These are phyloP conservation scores for Monosporascus sp. DNA, from an alignment of 2,329 filamentous ascomycete species.

Conservation along the genomic window DNA sequence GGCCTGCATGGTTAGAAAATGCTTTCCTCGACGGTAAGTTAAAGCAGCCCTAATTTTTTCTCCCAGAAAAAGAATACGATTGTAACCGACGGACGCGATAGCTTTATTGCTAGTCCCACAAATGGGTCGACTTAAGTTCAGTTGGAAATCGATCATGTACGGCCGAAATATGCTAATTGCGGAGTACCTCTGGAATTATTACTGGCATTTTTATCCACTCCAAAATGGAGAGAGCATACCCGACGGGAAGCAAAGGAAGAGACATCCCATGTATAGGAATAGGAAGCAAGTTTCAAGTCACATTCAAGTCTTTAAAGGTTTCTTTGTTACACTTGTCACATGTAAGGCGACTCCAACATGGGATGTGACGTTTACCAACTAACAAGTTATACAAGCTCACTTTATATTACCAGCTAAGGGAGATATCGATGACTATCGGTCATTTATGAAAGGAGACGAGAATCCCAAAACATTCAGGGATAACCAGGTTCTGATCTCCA, in stretches of 20 bases:
- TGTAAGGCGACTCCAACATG: conserved; percentile 42
- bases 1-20: conserved; percentile 59
- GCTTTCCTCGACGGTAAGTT: conserved; percentile 61
- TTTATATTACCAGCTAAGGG: conserved; percentile 53
- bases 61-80: background rate
- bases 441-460: conserved; percentile 27
- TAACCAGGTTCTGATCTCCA: conserved; percentile 56
- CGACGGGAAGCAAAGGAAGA: conserved; percentile 37
- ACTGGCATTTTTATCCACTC: conserved; percentile 38
- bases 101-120: conserved; percentile 60
- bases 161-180: conserved; percentile 67
- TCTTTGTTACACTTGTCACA: conserved; percentile 56
- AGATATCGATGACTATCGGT: conserved; percentile 43
- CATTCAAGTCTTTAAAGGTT: conserved; percentile 65
- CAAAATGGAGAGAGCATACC: conserved; percentile 33
- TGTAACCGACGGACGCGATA: conserved; percentile 25
- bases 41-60: background rate
- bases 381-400: conserved; percentile 38
- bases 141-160: conserved; percentile 56
- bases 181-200: conserved; percentile 56
- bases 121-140: conserved; percentile 63
- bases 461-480: conserved; percentile 57
- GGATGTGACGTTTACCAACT: background rate
- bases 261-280: conserved; percentile 29
- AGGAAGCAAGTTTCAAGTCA: conserved; percentile 65